Evolutionary conservation across 192 early-diverging fungal genomes (phyloP), one percentile per base, ranked within the genome.

Genomic region (Backusella australiensis): DNA sequence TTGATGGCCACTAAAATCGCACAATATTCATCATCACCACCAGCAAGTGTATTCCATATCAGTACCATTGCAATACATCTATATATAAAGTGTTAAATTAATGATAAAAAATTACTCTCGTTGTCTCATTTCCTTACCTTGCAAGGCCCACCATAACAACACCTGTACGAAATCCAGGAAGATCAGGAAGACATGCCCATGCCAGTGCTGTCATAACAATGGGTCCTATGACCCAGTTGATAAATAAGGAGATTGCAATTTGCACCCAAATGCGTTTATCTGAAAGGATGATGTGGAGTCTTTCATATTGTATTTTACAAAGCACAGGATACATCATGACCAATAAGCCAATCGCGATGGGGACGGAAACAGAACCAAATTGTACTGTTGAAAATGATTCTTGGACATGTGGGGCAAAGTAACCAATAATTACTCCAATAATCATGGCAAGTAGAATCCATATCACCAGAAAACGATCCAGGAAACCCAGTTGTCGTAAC

Each of bases 11-110:
- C 91, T 1, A 91, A 77, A 44, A 92, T 86, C 1, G 92, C 92
- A 77, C 90, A 92, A 70, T 89, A 92, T 34, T 92, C 88, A 9
- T 80, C 19, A 66, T 94, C 90, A 1, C 93, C 92, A 8, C 76
- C 79, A 34, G 92, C 89, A 5, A 94, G 84, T 35, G 90, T 76
- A 77, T 91, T 91, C 92, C 93, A 93, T 14, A 94, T 91, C 59
- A 94, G 74, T 4, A 94, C 93, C 92, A 94, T 93, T 41, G 93
- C 93, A 77, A 92, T 93, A 81, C 92, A 93, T 23, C 90, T 81
- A 42, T 84, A 42, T 83, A 87, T 0, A 56, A 35, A 7, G 11
- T 39, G 38, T 12, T 39, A 11, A 39, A 3, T 39, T 7, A 39
- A 39, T 9, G 8, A 39, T 39, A 39, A 39, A 39, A 39, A 38